Evolutionary conservation across 2,329 filamentous ascomycete species (phyloP), one percentile per base, ranked within the genome.

Genomic region (Talaromyces islandicus): DNA sequence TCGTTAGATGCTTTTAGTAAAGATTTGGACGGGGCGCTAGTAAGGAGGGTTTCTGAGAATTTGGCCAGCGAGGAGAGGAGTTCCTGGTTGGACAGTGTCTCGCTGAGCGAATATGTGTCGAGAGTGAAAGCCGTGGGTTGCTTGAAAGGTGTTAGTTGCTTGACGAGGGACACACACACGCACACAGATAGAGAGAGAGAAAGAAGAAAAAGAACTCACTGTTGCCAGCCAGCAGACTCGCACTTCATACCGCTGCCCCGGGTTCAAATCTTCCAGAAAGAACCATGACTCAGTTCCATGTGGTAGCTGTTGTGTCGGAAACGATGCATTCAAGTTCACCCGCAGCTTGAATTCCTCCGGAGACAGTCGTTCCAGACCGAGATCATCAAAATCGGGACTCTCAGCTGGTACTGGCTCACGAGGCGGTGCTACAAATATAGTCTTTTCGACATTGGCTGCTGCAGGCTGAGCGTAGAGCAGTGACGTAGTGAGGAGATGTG

Each of bases 181-280:
- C 32, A 35, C 17, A 4, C 56, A 9, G 3, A 53, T 30, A 48
- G 57, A n/a, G 60, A 30, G 24, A 51, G 55, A 6, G 50, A n/a
- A 19, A 54, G 50, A 32, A 51, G 55, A 6, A 52, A n/a, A 19
- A 54, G 50, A 32, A 82, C 89, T 76, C 82, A 96, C 93, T 62
- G 88, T 94, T 46, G 94, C 94, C 62, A 91, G 83, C 92, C 93
- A 99, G 77, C 93, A 97, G 62, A 97, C 82, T 58, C 94, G 87
- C 54, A 96, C 83, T 79, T 99, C 94, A 80, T 97, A 97, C 65
- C 92, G 84, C 69, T 88, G 88, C 11, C 85, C 85, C 38, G 85
- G 82, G n/a, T 76, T 80, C 58, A 99, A 80, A 35, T 81, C 78
- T 60, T 89, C 83, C 6, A 99, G 83, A 7, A 93, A 77, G 66